Evolutionary conservation across 2,329 filamentous ascomycete species (phyloP).

Genomic region (Colletotrichum tropicicola): DNA sequence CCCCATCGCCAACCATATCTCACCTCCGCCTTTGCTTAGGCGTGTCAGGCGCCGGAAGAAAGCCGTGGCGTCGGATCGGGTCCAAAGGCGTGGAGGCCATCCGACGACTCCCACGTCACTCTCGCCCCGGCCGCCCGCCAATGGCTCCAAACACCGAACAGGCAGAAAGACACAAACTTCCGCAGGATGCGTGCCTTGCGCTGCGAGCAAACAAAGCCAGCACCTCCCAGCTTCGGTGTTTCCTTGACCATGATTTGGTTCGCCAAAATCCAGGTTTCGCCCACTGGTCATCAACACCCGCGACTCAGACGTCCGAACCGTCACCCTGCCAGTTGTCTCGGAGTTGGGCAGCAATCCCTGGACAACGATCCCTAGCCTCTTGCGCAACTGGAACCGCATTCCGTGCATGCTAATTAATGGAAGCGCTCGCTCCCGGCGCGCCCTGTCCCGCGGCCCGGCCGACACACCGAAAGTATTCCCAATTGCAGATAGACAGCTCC

Average conservation of each 20-base stretch:
- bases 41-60: not conserved
- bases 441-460: not conserved
- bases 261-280: constrained; percentile 1
- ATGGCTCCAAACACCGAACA: not conserved
- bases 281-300: not conserved
- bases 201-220: constrained; percentile 1
- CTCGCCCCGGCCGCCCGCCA: not conserved
- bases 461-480: not conserved
- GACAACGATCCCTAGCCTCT: constrained; percentile 17
- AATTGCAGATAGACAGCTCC: not conserved
- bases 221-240: constrained; percentile 2
- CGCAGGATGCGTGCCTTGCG: not conserved
- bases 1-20: constrained; percentile 11
- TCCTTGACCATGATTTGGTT: not conserved
- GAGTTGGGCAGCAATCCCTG: constrained; percentile 26
- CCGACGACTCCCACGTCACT: constrained; percentile 20
- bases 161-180: not conserved
- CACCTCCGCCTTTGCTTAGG: not conserved
- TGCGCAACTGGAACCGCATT: not conserved
- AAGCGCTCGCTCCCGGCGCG: constrained; percentile 15
- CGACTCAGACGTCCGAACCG: constrained; percentile 26
- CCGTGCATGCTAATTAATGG: constrained; percentile 4
- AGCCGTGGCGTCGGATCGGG: constrained; percentile 1
- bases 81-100: constrained; percentile 2
- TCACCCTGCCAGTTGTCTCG: constrained; percentile 18